Conservation (phyloP, 805 yeast species). For the Ogataea wickerhamii region DNA sequence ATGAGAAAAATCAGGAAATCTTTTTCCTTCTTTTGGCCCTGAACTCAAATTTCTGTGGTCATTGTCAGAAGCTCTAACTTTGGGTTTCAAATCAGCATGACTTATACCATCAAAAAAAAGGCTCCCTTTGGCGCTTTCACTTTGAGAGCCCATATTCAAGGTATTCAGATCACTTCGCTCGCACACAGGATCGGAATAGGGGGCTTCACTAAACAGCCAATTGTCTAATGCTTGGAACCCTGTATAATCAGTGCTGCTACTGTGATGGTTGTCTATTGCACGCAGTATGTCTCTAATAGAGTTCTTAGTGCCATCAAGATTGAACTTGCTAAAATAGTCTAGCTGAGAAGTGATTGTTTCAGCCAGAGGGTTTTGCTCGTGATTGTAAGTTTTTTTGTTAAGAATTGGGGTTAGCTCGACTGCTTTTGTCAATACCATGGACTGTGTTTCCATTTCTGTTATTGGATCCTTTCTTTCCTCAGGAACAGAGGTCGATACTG, state of each 20-base stretch:
- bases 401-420: not conserved
- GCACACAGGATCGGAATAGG: not conserved
- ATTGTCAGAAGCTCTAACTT: not conserved
- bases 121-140: slow-evolving; percentile 1
- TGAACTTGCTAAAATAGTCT: slow-evolving; percentile 9
- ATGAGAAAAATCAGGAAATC: slow-evolving; percentile 7
- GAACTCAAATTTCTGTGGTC: not conserved
- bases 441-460: not conserved
- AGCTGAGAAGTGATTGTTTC: slow-evolving; percentile 6
- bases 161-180: not conserved
- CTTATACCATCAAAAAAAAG: slow-evolving; percentile 5
- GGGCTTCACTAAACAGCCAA: slow-evolving; percentile 5
- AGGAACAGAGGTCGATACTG: too few species aligned
- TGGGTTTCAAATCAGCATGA: not conserved
- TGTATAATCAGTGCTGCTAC: slow-evolving; percentile 4
- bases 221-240: slow-evolving; percentile 7
- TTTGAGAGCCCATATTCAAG: too few species aligned
- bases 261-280: slow-evolving; percentile 7
- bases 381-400: not conserved
- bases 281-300: slow-evolving; percentile 6
- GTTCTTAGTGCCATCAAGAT: slow-evolving; percentile 9
- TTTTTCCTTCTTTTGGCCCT: slow-evolving; percentile 1
- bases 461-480: not conserved
- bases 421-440: not conserved
- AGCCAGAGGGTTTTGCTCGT: slow-evolving; percentile 1